Base-by-base conservation (phyloP, 805 yeast genomes). In the Yarrowia sp. region DNA sequence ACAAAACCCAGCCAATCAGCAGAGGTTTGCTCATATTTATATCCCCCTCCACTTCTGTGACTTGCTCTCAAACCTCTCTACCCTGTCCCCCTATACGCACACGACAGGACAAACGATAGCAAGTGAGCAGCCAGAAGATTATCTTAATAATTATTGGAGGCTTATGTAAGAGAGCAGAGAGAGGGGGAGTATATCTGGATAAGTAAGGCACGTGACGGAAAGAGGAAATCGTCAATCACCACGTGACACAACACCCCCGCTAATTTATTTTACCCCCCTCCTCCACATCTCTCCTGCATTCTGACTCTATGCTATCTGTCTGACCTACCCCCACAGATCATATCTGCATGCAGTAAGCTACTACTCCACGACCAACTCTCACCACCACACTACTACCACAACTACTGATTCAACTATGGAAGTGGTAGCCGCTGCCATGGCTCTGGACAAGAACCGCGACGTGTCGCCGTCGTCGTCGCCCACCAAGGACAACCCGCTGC, bases 381-480 rank as follows among this genome's bases (percentile, higher is more conserved):
- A 38, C 12, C 40, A 38, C 40, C 10, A 8, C 40, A 10, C 40
- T 5, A 38, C 12, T 11, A 38, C 40, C 40, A 10, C 40, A 38
- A 38, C 12, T 11, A 38, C 40, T 38, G 12, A 5, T 11, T 38
- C 11, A 9, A 42, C 46, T 10, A 59, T 59, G 65, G 65, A 59
- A 42, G 52, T 59, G 41, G 65, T 59, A 43, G 65, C 65, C 8
- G 65, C 65, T 45, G 65, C 52, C 41, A 59, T 59, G 65, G 65
- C 65, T 45, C 52, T 59, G 65, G 65, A 59, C 52, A 49, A 45
- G 11, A 42, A 59, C 32, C 50, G 65, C 45, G 65, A 59, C 42
- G 42, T 16, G 65, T 59, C 65, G 40, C 52, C 65, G 52, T 43
- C 50, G 35, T 35, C 65, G 19, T 45, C 65, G 22, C 52, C 65